Percentiles rank a stretch among this genome's conserved stretches.
phyloP scores from a whole-genome alignment of 2,329 filamentous ascomycete genomes.

The Alternaria alternata region DNA sequence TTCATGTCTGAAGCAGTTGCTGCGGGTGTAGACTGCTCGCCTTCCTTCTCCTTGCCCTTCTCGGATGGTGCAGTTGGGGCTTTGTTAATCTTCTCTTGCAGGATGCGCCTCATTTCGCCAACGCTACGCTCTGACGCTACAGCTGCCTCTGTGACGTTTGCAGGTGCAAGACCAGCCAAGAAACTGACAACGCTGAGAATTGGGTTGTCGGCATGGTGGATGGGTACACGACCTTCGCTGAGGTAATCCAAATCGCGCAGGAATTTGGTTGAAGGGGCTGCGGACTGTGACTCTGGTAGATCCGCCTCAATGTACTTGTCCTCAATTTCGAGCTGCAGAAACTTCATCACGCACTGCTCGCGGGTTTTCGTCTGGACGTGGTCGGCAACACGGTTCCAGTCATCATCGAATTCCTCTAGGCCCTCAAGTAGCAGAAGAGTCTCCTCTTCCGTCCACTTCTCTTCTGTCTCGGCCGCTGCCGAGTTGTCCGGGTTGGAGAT shows the following conservation, averaged over 20 bases:
- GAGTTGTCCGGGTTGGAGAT: slow-evolving; percentile 88
- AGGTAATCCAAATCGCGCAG: slow-evolving; percentile 68
- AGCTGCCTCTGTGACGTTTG: slow-evolving; percentile 81
- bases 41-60: slow-evolving; percentile 69
- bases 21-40: slow-evolving; percentile 59
- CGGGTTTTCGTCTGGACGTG: slow-evolving; percentile 90
- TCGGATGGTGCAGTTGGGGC: slow-evolving; percentile 54
- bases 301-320: slow-evolving; percentile 94
- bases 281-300: slow-evolving; percentile 56
- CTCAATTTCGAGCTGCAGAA: slow-evolving; percentile 95
- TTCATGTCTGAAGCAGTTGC: slow-evolving; percentile 57
- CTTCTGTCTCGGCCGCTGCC: slow-evolving; percentile 79
- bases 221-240: slow-evolving; percentile 79
- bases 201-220: slow-evolving; percentile 92
- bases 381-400: slow-evolving; percentile 92
- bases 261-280: slow-evolving; percentile 57
- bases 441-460: slow-evolving; percentile 91
- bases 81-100: slow-evolving; percentile 80
- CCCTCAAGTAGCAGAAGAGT: slow-evolving; percentile 88
- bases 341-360: slow-evolving; percentile 96
- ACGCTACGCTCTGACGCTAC: slow-evolving; percentile 84
- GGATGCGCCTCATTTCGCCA: slow-evolving; percentile 80
- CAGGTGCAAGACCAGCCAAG: slow-evolving; percentile 88
- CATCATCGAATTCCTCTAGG: slow-evolving; percentile 90
- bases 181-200: slow-evolving; percentile 97